phyloP scores from a whole-genome alignment of 1,284 basidiomycete genomes.

The Boletellus sp. region DNA sequence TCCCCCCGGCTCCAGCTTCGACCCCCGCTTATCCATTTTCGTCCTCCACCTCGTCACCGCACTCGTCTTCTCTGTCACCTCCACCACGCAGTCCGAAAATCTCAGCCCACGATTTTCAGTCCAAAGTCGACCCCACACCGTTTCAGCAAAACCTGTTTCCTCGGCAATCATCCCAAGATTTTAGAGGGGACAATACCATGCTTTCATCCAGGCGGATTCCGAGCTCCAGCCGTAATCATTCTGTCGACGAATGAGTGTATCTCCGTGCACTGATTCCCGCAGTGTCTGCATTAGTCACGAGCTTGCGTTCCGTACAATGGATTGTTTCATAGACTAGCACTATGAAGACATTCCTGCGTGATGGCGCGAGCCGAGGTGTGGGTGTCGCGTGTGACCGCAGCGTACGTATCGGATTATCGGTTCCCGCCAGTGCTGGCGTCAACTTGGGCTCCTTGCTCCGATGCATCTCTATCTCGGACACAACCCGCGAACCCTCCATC shows the following conservation, averaged over 20 bases:
- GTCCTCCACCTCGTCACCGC: constrained; percentile 16
- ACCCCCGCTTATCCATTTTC: constrained; percentile 22
- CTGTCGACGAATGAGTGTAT: constrained; percentile 16
- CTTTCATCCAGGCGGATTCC: constrained; percentile 19
- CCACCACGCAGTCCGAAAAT: constrained; percentile 25
- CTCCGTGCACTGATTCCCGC: neutral
- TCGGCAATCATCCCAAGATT: constrained; percentile 14
- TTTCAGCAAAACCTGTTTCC: constrained; percentile 8
- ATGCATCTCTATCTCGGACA: constrained; percentile 74
- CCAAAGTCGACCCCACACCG: constrained; percentile 6
- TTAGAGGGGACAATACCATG: constrained; percentile 3
- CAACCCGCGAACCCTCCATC: constrained; percentile 62
- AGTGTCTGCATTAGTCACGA: neutral
- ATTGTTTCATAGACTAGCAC: constrained; percentile 1
- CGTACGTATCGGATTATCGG: no score
- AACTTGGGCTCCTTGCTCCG: neutral
- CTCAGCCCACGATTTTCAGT: constrained; percentile 3
- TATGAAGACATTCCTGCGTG: neutral
- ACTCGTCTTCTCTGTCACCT: constrained; percentile 22
- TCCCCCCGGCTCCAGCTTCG: constrained; percentile 43
- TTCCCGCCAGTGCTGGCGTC: neutral
- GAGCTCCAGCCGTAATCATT: constrained; percentile 4
- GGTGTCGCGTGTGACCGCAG: neutral
- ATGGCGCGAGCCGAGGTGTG: no score
- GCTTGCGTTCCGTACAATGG: constrained; percentile 3